Base-by-base conservation (phyloP, 208 protist genomes). In the Endotrypanum monterogeii region DNA sequence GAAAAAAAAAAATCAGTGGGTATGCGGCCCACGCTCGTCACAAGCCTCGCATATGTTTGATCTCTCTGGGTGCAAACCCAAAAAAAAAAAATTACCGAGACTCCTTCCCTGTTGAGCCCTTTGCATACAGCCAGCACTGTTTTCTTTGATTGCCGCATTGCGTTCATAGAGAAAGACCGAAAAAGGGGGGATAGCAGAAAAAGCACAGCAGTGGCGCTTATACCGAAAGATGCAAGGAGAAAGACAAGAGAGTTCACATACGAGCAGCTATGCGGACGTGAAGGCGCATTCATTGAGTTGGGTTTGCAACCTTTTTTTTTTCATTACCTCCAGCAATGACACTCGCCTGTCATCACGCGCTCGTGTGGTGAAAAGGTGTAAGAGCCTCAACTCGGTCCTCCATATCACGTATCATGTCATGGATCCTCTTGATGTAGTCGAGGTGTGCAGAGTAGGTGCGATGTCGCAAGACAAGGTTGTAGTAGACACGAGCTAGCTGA, bases 401-500 rank as follows among this genome's bases (percentile, higher is more conserved):
- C 50, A 84, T 67, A 23, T 74, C 39, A 41, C 54, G 35, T 67
- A 84, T 46, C 37, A 62, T 73, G 4, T 30, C 25, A 62, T 71
- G 71, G 20, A 84, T 71, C 6, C n/a, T 28, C 58, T 63, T 37
- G 6, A 71, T 54, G 28, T 32, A 71, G 39, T 61, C 50, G 30
- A 51, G 39, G 51, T 84, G 71, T 4, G 44, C 32, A 28, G 44
- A 18, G 55, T 78, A 84, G 30, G 25, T 46, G 8, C 32, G 56
- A 30, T 78, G 62, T 28, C 72, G 75, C 37, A 48, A 44, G 9
- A 69, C 48, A 12, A 84, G 54, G 14, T 60, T 67, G 52, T 81
- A 55, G 61, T 78, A 73, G 30, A 80, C 67, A 5, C 71, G 69
- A 44, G 58, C 30, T 41, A 84, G 75, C 32, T 71, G 57, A n/a